These are phyloP conservation scores for Plenodomus biglobosus DNA, from an alignment of 2,329 filamentous ascomycete species.

Conservation along the genomic window DNA sequence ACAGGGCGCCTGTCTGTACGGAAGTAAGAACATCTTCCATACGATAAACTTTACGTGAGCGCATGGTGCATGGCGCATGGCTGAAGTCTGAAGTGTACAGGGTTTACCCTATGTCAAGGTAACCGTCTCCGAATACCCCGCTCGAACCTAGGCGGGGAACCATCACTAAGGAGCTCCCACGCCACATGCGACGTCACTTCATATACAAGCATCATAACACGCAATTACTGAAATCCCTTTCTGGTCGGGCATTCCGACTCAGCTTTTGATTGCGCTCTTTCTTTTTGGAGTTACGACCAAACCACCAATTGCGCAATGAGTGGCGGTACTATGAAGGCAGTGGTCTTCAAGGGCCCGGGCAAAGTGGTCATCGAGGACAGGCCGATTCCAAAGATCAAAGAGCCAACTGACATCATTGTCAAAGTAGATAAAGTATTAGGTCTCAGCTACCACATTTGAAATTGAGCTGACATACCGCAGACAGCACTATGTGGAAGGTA, in stretches of 20 bases:
- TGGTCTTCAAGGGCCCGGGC: slow-evolving; percentile 79
- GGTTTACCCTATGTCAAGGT: slow-evolving; percentile 3
- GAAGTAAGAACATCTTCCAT: background rate
- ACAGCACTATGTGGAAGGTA: slow-evolving; percentile 88
- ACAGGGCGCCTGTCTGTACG: background rate
- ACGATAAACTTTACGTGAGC: background rate
- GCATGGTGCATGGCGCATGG: background rate
- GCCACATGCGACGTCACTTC: slow-evolving; percentile 11
- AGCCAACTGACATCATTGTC: slow-evolving; percentile 75
- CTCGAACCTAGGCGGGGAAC: slow-evolving; percentile 29
- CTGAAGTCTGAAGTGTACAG: slow-evolving; percentile 1
- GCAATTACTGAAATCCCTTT: too few species aligned
- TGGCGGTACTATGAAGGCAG: slow-evolving; percentile 69
- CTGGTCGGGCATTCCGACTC: too few species aligned
- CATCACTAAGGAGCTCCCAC: slow-evolving; percentile 14
- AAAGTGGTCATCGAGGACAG: slow-evolving; percentile 77
- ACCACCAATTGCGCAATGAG: background rate
- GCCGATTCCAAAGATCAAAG: slow-evolving; percentile 72
- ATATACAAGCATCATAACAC: slow-evolving; percentile 2
- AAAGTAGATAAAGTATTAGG: slow-evolving; percentile 66
- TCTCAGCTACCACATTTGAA: background rate
- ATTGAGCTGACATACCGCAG: slow-evolving; percentile 19
- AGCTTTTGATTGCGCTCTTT: background rate
- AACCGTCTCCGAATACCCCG: slow-evolving; percentile 19
- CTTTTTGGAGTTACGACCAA: background rate